Percentiles rank a stretch among this genome's conserved stretches.
Evolutionary conservation across 2,329 filamentous ascomycete species (phyloP).

Genomic region (Calonectria pseudoreteaudii): DNA sequence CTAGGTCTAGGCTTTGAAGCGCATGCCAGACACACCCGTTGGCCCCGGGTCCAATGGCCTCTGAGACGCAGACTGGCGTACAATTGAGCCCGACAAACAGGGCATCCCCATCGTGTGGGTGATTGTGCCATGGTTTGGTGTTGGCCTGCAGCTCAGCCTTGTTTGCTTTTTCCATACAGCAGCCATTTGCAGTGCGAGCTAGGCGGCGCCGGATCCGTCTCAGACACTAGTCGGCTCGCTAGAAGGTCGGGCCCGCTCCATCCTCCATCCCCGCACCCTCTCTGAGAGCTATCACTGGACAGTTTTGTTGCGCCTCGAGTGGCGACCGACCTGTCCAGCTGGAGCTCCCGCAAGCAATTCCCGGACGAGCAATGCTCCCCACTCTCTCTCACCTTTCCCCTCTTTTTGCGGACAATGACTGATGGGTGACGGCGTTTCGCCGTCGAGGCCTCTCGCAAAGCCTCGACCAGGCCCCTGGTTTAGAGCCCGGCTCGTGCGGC

Average conservation of each 20-base stretch:
- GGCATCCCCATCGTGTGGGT: slow-evolving; percentile 33
- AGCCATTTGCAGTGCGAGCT: slow-evolving; percentile 36
- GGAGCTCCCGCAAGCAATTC: slow-evolving; percentile 17
- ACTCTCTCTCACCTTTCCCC: slow-evolving; percentile 4
- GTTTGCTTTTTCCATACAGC: slow-evolving; percentile 42
- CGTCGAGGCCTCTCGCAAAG: slow-evolving; percentile 33
- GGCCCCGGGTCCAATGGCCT: slow-evolving; percentile 2
- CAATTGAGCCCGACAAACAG: slow-evolving; percentile 35
- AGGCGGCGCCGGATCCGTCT: slow-evolving; percentile 32
- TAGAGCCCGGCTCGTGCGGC: slow-evolving; percentile 38
- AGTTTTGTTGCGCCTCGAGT: slow-evolving; percentile 5
- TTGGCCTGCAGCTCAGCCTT: slow-evolving; percentile 34
- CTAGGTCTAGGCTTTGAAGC: neutral
- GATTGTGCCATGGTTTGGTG: slow-evolving; percentile 28
- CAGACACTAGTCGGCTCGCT: slow-evolving; percentile 16
- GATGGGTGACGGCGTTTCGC: slow-evolving; percentile 27
- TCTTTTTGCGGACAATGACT: slow-evolving; percentile 18
- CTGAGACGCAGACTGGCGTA: slow-evolving; percentile 17
- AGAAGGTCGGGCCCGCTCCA: slow-evolving; percentile 16
- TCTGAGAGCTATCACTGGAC: slow-evolving; percentile 8
- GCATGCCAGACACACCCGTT: neutral
- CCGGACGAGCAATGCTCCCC: slow-evolving; percentile 10
- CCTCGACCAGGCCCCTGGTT: slow-evolving; percentile 35
- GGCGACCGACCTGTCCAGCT: slow-evolving; percentile 21
- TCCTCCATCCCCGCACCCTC: slow-evolving; percentile 9